Evolutionary conservation across 2,329 filamentous ascomycete species (phyloP).

Genomic region (Hymenotorrendiella dingleyae): DNA sequence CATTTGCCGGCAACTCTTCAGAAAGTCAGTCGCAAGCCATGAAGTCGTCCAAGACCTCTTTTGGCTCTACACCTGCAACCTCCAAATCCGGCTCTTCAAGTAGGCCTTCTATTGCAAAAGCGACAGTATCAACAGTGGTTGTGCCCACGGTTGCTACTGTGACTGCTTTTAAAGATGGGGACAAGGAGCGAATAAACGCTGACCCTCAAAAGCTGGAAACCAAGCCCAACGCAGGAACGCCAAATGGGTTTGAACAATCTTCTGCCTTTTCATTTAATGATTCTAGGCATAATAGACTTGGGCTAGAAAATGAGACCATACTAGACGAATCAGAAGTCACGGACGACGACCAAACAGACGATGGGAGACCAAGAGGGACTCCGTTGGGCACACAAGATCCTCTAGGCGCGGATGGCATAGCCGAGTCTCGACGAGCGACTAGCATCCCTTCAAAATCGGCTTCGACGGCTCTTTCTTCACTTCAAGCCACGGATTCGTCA

Average conservation of each 20-base stretch:
- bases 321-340: conserved; percentile 20
- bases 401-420: conserved; percentile 20
- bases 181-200: conserved; percentile 35
- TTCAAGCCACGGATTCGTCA: conserved; percentile 27
- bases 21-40: conserved; percentile 27
- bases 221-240: conserved; percentile 3
- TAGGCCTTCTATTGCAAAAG: conserved; percentile 28
- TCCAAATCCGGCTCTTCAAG: conserved; percentile 24
- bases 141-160: conserved; percentile 43
- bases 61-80: conserved; percentile 23
- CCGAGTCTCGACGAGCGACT: conserved; percentile 27
- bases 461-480: conserved; percentile 25
- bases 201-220: conserved; percentile 19
- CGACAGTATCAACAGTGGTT: conserved; percentile 25
- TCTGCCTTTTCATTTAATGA: conserved; percentile 17
- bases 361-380: conserved; percentile 5
- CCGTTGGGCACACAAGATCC: conserved; percentile 6
- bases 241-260: conserved; percentile 10
- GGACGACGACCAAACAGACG: conserved; percentile 13
- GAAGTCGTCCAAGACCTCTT: conserved; percentile 29
- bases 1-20: conserved; percentile 23
- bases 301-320: conserved; percentile 6
- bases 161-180: conserved; percentile 42
- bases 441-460: conserved; percentile 28
- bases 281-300: conserved; percentile 9